These are phyloP conservation scores for Thraustochytrium striatum DNA, from an alignment of 352 stramenopile genomes.

Conservation along the genomic window DNA sequence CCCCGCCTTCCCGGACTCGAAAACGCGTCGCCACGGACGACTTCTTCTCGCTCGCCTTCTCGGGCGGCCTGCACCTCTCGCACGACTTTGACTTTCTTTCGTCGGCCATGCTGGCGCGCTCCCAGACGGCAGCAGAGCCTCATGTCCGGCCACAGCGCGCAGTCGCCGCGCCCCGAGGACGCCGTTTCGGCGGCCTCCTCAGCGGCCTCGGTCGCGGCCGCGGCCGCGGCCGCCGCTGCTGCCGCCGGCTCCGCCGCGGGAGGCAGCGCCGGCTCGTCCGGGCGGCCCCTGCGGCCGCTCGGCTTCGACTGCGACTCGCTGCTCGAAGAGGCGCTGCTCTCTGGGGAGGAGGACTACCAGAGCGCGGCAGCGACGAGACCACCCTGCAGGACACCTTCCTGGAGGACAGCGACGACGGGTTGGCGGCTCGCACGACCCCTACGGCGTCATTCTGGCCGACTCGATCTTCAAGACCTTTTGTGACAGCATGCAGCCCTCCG, in stretches of 20 bases:
- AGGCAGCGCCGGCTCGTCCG: constrained; percentile 1
- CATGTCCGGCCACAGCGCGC: no score
- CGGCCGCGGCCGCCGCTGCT: not conserved
- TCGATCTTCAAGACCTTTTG: constrained; percentile 3
- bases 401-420: not conserved
- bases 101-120: no score
- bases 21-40: no score
- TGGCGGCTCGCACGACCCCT: not conserved
- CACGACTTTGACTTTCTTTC: not conserved
- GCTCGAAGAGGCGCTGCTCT: not conserved
- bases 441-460: constrained; percentile 12
- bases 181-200: not conserved
- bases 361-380: not conserved
- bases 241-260: not conserved
- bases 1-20: no score
- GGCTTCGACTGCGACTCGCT: not conserved
- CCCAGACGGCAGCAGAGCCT: no score
- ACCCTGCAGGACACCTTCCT: not conserved
- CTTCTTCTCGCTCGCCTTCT: not conserved
- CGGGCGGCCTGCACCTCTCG: not conserved
- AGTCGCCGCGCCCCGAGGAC: not conserved
- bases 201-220: not conserved
- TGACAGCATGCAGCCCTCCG: constrained; percentile 7
- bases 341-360: not conserved
- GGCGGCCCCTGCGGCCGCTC: not conserved